These are phyloP conservation scores for Gliomastix tumulicola DNA, from an alignment of 2,329 filamentous ascomycete species.

Conservation along the genomic window DNA sequence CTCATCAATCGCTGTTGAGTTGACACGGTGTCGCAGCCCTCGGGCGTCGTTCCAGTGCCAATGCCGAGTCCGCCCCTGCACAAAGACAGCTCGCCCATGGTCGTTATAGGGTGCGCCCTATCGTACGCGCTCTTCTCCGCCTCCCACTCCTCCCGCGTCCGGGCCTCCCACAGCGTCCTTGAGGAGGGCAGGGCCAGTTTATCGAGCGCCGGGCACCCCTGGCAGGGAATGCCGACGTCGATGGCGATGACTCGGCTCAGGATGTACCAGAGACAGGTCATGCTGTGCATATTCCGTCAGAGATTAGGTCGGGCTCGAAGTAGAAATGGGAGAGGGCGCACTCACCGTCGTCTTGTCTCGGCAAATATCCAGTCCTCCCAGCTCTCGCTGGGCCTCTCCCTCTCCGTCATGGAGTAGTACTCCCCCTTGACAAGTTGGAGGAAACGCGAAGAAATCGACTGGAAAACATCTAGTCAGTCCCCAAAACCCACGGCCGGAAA, in stretches of 20 bases:
- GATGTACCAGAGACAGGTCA: conserved; percentile 14
- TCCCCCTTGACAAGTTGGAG: no score
- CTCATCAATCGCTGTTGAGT: no score
- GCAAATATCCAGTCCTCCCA: conserved; percentile 23
- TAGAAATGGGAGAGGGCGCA: neutral
- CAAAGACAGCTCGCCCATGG: conserved; percentile 14
- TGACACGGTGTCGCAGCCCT: no score
- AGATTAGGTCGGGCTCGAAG: neutral
- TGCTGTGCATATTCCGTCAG: conserved; percentile 3
- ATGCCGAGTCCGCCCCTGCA: no score
- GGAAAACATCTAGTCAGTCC: no score
- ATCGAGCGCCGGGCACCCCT: conserved; percentile 3
- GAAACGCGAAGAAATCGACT: no score
- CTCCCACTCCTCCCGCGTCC: conserved; percentile 14
- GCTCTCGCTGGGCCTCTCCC: conserved; percentile 6
- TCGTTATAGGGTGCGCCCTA: conserved; percentile 5
- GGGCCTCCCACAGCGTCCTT: conserved; percentile 15
- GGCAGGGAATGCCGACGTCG: conserved; percentile 2
- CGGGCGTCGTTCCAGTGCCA: no score
- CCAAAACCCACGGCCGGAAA: no score
- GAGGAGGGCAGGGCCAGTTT: conserved; percentile 10
- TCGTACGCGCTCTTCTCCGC: conserved; percentile 12
- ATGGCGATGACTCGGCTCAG: conserved; percentile 13
- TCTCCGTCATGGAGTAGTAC: conserved; percentile 10
- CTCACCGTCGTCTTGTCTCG: conserved; percentile 17